phyloP scores from a whole-genome alignment of 2,329 filamentous ascomycete species.

The Pseudophaeomoniella oleicola region DNA sequence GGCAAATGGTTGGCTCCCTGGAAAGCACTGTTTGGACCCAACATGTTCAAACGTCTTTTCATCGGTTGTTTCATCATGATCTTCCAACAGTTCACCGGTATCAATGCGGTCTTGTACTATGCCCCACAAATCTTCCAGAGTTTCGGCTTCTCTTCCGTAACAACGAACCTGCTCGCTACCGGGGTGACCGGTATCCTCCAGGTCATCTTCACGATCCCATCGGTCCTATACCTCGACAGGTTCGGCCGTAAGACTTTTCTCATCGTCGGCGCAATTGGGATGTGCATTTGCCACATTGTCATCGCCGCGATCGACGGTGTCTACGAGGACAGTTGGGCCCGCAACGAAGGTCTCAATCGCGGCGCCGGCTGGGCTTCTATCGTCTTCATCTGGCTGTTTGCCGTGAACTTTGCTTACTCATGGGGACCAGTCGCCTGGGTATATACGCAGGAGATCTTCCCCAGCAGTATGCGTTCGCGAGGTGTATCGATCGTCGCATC shows the following conservation, averaged over 20 bases:
- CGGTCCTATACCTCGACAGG: slow-evolving; percentile 39
- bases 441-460: slow-evolving; percentile 17
- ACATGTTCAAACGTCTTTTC: too few relatives aligned
- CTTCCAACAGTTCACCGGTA: slow-evolving; percentile 28
- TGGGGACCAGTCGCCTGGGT: slow-evolving; percentile 22
- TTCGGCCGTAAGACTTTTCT: slow-evolving; percentile 42
- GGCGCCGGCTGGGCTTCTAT: too few relatives aligned
- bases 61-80: too few relatives aligned
- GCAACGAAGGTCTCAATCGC: too few relatives aligned
- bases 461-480: slow-evolving; percentile 15
- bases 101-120: slow-evolving; percentile 36
- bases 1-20: too few relatives aligned
- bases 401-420: slow-evolving; percentile 23
- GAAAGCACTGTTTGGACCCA: too few relatives aligned
- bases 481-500: slow-evolving; percentile 18
- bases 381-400: too few relatives aligned
- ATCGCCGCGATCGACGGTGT: too few relatives aligned
- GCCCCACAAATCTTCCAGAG: slow-evolving; percentile 26
- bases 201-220: slow-evolving; percentile 37
- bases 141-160: slow-evolving; percentile 13
- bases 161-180: slow-evolving; percentile 17
- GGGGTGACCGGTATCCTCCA: slow-evolving; percentile 22
- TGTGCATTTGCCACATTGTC: too few relatives aligned
- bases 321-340: too few relatives aligned
- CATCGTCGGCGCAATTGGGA: slow-evolving; percentile 36